Base-by-base conservation (phyloP, 2,329 filamentous ascomycete species). In the Amylocarpus encephaloides region DNA sequence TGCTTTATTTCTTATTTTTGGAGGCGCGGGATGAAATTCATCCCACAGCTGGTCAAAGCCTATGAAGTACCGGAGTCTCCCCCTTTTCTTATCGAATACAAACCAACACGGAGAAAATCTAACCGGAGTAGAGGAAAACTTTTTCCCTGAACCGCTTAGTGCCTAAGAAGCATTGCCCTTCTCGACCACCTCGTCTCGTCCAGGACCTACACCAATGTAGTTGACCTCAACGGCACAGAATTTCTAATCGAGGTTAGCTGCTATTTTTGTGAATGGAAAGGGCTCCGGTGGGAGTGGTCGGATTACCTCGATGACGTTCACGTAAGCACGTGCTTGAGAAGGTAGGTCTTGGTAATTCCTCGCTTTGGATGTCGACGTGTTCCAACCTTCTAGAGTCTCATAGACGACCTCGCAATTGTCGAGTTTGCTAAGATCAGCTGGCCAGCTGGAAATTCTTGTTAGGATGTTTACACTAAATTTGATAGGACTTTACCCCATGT, bases 301-400 rank as follows among this genome's bases (percentile, higher is more conserved):
- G n/a, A n/a, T 16, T 52, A 85, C 77, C 30, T 79, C 81, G 12
- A 83, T 69, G 63, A 80, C 83, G 56, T 79, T 68, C 19, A 88
- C 71, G 61, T 88, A 89, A 40, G 77, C 76, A 52, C 77, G 74
- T 16, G 84, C 84, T 61, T 83, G 73, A 62, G 71, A 69, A 6
- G 85, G 85, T 38, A 89, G 70, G 30, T 83, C 79, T 39, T 78
- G 73, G 62, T 73, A 89, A 53, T 70, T 75, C 66, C 75, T 80
- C 46, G 73, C 71, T 39, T 51, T 43, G 1, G 79, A 80, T 0
- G 81, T 89, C 33, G 77, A 71, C 62, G 72, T 74, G 62, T 85
- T 75, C 86, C 85, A 90, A 43, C 86, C 86, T 15, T 78, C 74
- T 51, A 90, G 67, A 47, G 82, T 84, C 60, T 81, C 73, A 68